phyloP scores from a whole-genome alignment of 495 filamentous ascomycete genomes.

The Cercophora newfieldiana region DNA sequence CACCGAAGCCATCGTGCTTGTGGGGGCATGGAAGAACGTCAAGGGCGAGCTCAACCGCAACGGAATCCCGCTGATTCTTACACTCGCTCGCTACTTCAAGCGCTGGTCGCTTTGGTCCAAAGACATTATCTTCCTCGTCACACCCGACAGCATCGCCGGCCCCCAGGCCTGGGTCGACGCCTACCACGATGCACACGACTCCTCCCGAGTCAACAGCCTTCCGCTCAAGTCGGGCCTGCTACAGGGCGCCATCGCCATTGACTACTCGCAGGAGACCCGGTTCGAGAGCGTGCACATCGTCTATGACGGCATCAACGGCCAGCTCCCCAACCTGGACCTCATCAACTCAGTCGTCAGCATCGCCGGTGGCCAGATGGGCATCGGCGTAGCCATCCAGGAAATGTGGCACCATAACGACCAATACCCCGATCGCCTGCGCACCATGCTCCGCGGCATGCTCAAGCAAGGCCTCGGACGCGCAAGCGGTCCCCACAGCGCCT shows the following conservation, averaged over 20 bases:
- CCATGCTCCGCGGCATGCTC: constrained; percentile 91
- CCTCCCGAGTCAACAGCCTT: constrained; percentile 67
- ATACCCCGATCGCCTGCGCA: constrained; percentile 80
- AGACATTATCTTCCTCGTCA: constrained; percentile 91
- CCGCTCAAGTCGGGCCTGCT: constrained; percentile 89
- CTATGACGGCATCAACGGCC: constrained; percentile 96
- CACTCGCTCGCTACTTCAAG: constrained; percentile 91
- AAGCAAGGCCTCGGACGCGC: constrained; percentile 87
- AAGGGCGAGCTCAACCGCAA: constrained; percentile 78
- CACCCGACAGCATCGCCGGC: constrained; percentile 83
- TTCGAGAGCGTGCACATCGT: constrained; percentile 87
- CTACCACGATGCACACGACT: constrained; percentile 84
- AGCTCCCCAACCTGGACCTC: constrained; percentile 91
- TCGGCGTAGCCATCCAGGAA: constrained; percentile 76
- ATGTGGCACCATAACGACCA: constrained; percentile 82
- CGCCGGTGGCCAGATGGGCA: constrained; percentile 89
- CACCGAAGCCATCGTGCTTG: constrained; percentile 94
- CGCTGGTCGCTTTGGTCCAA: constrained; percentile 98
- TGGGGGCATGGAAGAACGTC: constrained; percentile 85
- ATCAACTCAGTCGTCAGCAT: constrained; percentile 92
- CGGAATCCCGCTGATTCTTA: constrained; percentile 80
- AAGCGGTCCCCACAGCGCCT: constrained; percentile 88
- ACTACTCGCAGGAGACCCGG: constrained; percentile 80
- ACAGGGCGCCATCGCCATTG: constrained; percentile 90
- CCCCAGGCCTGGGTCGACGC: constrained; percentile 97